Evolutionary conservation across 805 yeast species (phyloP), one percentile per base, ranked within the genome.

Genomic region (Metschnikowia bowlesiae): DNA sequence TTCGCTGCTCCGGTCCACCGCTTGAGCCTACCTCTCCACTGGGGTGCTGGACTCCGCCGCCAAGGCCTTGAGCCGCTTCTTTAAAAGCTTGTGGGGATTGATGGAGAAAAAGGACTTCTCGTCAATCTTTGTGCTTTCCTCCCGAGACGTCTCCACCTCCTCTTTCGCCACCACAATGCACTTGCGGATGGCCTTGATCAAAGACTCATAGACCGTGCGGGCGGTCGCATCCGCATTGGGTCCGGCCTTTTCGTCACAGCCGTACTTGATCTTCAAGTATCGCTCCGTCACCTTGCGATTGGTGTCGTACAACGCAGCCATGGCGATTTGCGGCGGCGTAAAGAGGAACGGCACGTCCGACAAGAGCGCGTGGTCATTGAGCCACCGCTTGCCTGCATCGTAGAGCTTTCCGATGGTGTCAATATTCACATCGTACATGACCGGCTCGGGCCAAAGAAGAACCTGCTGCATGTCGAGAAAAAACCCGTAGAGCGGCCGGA

Each of bases 311-410:
- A 91, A 74, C 13, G 94, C 89, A 0, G 97, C 94, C 47, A 94
- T 71, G 1, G 98, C 97, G 31, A 94, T 88, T 62, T 94, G 99
- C 1, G 98, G 96, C 0, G 99, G 99, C 0, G 98, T 84, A 68
- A 71, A 92, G 34, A 82, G 71, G 59, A 89, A 92, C 8, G 78
- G 72, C 3, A 81, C 91, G 63, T 94, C 96, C 16, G 92, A 82
- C 34, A 85, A 70, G 38, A 73, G 56, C 1, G 89, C 71, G n/a
- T 88, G 78, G 28, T 83, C 87, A 41, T 82, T 80, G 5, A 88
- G 75, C 65, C 83, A 68, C 30, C 72, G 76, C 58, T 85, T 81
- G 9, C 96, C 89, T 39, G 71, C 69, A 61, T 88, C 95, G 66
- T 88, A 87, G 40, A 82, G 75, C 42, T 73, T 73, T 1, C 94